Evolutionary conservation across 352 stramenopile species (phyloP), one percentile per base, ranked within the genome.

Genomic region (Aphanomyces stellatus): DNA sequence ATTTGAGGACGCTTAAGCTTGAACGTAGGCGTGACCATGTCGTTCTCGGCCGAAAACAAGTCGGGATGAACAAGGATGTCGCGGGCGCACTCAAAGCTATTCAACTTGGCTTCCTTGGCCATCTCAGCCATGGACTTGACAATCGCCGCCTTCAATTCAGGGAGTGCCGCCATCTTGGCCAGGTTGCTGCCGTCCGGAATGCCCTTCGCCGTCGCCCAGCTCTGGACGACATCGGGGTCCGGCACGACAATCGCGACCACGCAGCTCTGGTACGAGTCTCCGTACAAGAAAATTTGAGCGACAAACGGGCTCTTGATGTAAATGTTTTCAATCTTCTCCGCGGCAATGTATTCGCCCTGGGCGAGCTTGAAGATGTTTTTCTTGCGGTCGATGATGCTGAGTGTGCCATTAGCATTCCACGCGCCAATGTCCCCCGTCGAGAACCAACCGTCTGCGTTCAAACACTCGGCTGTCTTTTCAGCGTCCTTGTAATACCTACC

Each of bases 251-350:
- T 76, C 28, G 85, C 95, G 19, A 99, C 95, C 4, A 99, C 80
- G 62, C 72, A 89, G 72, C 75, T 98, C 76, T 98, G 87, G 17
- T 97, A 86, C 28, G 92, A 98, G 76, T 99, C 96, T 0, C 96
- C 96, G 74, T 99, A 93, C 25, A 99, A 90, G 72, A 98, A 99
- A 33, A 89, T 81, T 74, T 98, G 95, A 0, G 81, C 90, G 25
- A 99, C 90, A 73, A 97, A 96, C 22, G 81, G 79, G 69, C 77
- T 93, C 73, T 97, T 97, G 33, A 80, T 75, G 69, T 98, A 98
- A 11, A 96, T 81, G 71, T 96, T 95, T 72, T 99, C 96, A 67
- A 99, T 88, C 79, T 98, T 98, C 76, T 99, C 96, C 4, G 96
- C 77, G 0, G 96, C 94, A 4, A 99, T 86, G 76, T 99, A 99